Conservation (phyloP, 2,329 filamentous ascomycete species). For the Aureobasidium vineae region DNA sequence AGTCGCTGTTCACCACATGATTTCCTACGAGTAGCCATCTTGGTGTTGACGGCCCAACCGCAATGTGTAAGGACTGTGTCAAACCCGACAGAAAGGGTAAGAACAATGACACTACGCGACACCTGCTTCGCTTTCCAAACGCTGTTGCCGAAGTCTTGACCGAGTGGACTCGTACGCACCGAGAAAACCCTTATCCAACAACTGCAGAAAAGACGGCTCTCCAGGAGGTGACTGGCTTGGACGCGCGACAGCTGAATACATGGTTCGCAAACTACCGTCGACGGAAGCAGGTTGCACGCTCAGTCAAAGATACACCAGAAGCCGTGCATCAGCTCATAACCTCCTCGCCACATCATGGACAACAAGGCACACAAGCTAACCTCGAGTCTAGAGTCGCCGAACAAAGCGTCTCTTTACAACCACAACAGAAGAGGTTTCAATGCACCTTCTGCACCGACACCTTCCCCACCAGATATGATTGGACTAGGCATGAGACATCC, state of each 20-base stretch:
- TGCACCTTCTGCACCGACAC: conserved; percentile 59
- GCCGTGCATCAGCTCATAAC: background rate
- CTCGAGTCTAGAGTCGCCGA: background rate
- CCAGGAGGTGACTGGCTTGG: background rate
- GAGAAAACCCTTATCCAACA: background rate
- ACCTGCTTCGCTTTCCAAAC: background rate
- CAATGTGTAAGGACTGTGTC: background rate
- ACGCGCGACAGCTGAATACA: background rate
- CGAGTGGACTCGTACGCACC: background rate
- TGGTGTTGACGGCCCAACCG: background rate
- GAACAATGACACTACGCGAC: background rate
- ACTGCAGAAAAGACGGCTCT: background rate
- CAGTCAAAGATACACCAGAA: background rate
- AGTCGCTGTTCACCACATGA: background rate
- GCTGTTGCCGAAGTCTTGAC: background rate
- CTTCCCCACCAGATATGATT: conserved; percentile 58
- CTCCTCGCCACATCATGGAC: too few relatives aligned
- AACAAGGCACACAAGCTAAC: background rate
- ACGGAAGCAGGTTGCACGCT: background rate
- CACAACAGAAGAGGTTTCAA: conserved; percentile 43
- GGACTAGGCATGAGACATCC: conserved; percentile 65
- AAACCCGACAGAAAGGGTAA: background rate
- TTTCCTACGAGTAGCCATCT: too few relatives aligned
- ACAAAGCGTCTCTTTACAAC: background rate
- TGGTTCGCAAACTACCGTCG: background rate